These are phyloP conservation scores for Aureobasidium sp. DNA, from an alignment of 2,329 filamentous ascomycete genomes.

Conservation along the genomic window DNA sequence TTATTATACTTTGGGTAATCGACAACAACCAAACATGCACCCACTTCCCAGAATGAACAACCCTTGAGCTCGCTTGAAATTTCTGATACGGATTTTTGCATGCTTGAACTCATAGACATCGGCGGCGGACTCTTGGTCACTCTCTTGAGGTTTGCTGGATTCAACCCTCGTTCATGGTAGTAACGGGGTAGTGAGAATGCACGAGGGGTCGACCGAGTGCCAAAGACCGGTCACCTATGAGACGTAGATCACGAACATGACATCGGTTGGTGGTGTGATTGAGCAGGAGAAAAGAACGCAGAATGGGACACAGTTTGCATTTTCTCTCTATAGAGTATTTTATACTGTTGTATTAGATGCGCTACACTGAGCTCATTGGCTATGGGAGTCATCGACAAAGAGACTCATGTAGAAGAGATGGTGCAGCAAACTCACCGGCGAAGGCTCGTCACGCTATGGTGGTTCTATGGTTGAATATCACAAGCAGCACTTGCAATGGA, in stretches of 20 bases:
- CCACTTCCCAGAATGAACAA: too few species aligned
- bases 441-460: not conserved
- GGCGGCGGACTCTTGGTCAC: too few species aligned
- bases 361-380: not conserved
- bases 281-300: not conserved
- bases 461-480: not conserved
- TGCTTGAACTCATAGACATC: too few species aligned
- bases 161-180: too few species aligned
- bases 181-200: too few species aligned
- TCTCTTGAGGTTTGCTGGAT: too few species aligned
- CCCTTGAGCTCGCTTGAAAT: too few species aligned
- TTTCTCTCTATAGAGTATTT: not conserved
- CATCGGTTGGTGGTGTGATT: too few species aligned
- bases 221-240: too few species aligned
- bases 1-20: not conserved
- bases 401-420: not conserved
- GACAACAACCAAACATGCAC: not conserved
- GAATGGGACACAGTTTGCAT: not conserved
- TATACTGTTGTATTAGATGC: not conserved
- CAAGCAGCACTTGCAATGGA: not conserved
- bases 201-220: too few species aligned
- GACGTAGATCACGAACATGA: too few species aligned
- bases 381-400: not conserved
- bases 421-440: not conserved
- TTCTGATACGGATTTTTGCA: too few species aligned